Base-by-base conservation (phyloP, 371 early-diverging fungal genomes). In the Zopfochytrium polystomum region DNA sequence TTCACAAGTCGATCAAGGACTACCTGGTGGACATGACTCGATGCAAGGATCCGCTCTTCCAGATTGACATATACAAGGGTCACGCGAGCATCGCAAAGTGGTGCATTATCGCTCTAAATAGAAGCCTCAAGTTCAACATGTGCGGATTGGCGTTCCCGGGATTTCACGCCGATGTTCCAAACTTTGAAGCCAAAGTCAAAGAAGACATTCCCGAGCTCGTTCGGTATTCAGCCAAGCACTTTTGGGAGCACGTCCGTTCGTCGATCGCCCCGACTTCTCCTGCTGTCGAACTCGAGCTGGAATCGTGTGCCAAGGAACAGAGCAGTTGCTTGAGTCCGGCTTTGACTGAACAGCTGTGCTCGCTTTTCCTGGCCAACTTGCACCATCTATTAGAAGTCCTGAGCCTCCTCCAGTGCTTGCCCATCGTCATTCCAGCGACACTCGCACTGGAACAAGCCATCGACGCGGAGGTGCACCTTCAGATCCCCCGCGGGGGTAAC, bases 1-100 rank as follows among this genome's bases (percentile, higher is more conserved):
- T 65, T 29, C 65, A 65, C 49, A 65, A 65, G n/a, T n/a, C n/a
- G n/a, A n/a, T n/a, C n/a, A n/a, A n/a, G n/a, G n/a, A n/a, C n/a
- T n/a, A n/a, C n/a, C 27, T 65, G 22, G 59, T 30, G 5, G 38
- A 62, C 30, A 26, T 56, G 3, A 47, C 62, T 5, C 42, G 38
- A 13, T 57, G 62, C 49, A 55, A 15, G 15, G 46, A 55, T 27
- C 7, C 46, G 25, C 38, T 18, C 6, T 55, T 44, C 43, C 7
- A 11, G 11, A 33, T 55, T 33, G 27, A 11, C 13, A 13, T 18
- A 25, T 33, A 9, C n/a, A 5, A 33, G 15, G 48, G 25, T 15
- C 56, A 55, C 25, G 9, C n/a, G 13, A 22, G 6, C 29, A 27
- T 52, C 11, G 52, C 52, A 11, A 22, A 11, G 6, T 7, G 15